phyloP scores from a whole-genome alignment of 345 rosid species.

The Pistacia vera region DNA sequence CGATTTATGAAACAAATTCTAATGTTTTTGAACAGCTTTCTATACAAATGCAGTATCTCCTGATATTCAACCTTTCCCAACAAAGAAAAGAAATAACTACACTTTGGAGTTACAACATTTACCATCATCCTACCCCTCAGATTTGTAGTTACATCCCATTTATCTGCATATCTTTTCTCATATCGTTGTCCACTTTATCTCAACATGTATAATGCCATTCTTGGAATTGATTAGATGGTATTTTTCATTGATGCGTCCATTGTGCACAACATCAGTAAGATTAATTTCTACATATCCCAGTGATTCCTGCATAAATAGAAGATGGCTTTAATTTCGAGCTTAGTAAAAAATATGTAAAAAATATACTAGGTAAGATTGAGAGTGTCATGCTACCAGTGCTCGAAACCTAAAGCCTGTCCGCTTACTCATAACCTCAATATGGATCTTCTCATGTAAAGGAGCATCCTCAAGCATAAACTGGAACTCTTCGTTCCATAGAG shows the following conservation, averaged over 20 bases:
- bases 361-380: neutral
- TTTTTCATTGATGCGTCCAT: slow-evolving; percentile 80
- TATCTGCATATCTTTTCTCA: slow-evolving; percentile 23
- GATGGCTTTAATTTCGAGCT: neutral
- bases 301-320: slow-evolving; percentile 47
- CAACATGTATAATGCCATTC: slow-evolving; percentile 73
- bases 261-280: slow-evolving; percentile 68
- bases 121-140: neutral
- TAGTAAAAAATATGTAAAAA: neutral
- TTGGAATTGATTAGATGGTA: slow-evolving; percentile 77
- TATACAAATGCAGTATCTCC: neutral
- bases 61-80: neutral
- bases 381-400: slow-evolving; percentile 47
- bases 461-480: slow-evolving; percentile 66
- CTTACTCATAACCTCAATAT: slow-evolving; percentile 61
- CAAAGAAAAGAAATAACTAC: neutral
- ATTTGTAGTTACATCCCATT: neutral
- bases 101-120: neutral
- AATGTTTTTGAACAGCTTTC: neutral
- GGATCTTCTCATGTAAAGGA: slow-evolving; percentile 61
- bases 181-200: slow-evolving; percentile 65
- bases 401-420: slow-evolving; percentile 53
- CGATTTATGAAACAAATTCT: neutral
- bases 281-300: slow-evolving; percentile 77
- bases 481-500: slow-evolving; percentile 75